A percentile compares a stretch with the other conserved stretches of the same genome.
These are phyloP conservation scores for Ustilago loliicola DNA, from an alignment of 1,284 basidiomycete species.

Conservation along the genomic window DNA sequence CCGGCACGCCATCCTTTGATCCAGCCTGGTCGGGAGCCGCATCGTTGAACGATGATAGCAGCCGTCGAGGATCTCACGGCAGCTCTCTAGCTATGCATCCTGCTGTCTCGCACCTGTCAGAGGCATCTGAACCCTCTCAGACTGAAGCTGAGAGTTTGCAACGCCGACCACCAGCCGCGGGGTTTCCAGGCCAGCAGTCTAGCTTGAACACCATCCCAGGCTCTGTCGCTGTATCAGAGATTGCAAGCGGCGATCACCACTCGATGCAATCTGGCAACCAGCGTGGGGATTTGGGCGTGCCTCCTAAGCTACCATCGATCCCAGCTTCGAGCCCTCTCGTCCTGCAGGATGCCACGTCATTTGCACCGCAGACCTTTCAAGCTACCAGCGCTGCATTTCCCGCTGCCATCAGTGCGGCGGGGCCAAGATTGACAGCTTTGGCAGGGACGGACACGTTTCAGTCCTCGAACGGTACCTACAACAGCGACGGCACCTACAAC, in stretches of 20 bases:
- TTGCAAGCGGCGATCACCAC: slow-evolving; percentile 27
- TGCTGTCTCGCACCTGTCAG: slow-evolving; percentile 10
- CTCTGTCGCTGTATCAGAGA: slow-evolving; percentile 31
- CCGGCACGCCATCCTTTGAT: not conserved
- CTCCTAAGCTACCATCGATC: slow-evolving; percentile 33
- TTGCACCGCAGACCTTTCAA: slow-evolving; percentile 5
- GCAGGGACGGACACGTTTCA: slow-evolving; percentile 16
- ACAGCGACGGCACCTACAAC: slow-evolving; percentile 40
- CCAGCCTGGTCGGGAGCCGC: slow-evolving; percentile 20
- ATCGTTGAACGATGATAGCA: slow-evolving; percentile 13
- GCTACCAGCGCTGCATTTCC: not conserved
- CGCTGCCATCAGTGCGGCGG: not conserved
- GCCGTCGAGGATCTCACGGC: slow-evolving; percentile 25
- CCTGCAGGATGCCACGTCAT: slow-evolving; percentile 21
- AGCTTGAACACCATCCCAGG: slow-evolving; percentile 37
- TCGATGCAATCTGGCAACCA: slow-evolving; percentile 24
- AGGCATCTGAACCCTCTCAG: slow-evolving; percentile 9
- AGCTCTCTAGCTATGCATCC: slow-evolving; percentile 21
- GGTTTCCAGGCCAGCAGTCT: slow-evolving; percentile 21
- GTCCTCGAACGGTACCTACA: slow-evolving; percentile 30
- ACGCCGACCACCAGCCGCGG: slow-evolving; percentile 26
- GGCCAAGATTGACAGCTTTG: slow-evolving; percentile 13
- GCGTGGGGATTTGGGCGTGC: slow-evolving; percentile 15
- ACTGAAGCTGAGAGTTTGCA: slow-evolving; percentile 13
- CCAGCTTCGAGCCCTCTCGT: slow-evolving; percentile 34